A percentile compares a stretch with the other conserved stretches of the same genome.
Evolutionary conservation across 2,329 filamentous ascomycete genomes (phyloP).

Genomic region (Pseudogymnoascus sp.): DNA sequence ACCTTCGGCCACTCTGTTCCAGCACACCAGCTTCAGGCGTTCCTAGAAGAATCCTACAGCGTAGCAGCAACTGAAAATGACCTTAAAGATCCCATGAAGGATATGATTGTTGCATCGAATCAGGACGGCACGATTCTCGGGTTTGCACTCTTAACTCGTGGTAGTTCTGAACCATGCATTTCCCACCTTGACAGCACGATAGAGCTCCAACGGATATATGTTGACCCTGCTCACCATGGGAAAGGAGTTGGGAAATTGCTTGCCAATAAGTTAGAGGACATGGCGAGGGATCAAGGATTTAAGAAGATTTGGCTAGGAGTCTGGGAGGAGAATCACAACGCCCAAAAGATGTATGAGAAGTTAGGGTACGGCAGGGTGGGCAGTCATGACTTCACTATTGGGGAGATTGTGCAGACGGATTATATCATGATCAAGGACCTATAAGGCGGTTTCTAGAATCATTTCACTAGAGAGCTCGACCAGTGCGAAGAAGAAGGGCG

Average conservation of each 20-base stretch:
- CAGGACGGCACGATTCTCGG: constrained; percentile 28
- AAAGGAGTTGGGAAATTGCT: constrained; percentile 33
- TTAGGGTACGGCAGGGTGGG: constrained; percentile 36
- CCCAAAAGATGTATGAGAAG: constrained; percentile 34
- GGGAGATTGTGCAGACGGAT: constrained; percentile 36
- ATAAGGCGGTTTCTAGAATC: constrained; percentile 11
- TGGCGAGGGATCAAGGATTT: constrained; percentile 33
- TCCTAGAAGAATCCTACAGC: constrained; percentile 33
- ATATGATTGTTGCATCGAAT: constrained; percentile 26
- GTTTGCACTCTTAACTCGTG: constrained; percentile 35
- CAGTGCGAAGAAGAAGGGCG: not conserved
- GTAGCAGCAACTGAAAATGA: constrained; percentile 21
- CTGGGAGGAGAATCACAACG: constrained; percentile 39
- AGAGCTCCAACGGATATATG: constrained; percentile 40
- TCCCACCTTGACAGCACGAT: constrained; percentile 20
- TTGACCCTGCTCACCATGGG: constrained; percentile 31
- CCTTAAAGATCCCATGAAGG: constrained; percentile 21
- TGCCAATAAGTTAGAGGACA: constrained; percentile 24
- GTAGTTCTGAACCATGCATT: constrained; percentile 34
- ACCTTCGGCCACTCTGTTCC: constrained; percentile 39
- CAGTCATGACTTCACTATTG: constrained; percentile 36
- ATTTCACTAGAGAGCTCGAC: not conserved
- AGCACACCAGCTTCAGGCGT: constrained; percentile 31
- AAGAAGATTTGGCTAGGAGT: constrained; percentile 40
- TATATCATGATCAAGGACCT: constrained; percentile 34